These are phyloP conservation scores for Colletotrichum sp. DNA, from an alignment of 2,329 filamentous ascomycete species.

Conservation along the genomic window DNA sequence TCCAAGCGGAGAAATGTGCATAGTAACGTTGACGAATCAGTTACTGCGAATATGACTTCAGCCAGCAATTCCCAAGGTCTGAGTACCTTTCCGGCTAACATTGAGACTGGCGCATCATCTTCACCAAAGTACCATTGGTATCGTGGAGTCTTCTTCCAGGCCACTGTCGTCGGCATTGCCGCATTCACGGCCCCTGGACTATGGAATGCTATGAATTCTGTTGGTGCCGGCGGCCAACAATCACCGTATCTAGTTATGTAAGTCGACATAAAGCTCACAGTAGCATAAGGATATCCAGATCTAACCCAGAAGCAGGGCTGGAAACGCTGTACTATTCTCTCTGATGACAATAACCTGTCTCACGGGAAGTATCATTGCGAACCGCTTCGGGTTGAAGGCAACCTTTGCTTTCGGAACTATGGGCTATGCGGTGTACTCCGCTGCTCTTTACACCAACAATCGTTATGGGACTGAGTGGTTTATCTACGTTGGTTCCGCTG, in stretches of 20 bases:
- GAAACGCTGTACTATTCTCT: constrained; percentile 39
- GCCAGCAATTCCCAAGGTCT: too few species aligned
- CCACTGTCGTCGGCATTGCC: constrained; percentile 27
- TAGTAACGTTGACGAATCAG: neutral
- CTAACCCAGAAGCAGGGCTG: constrained; percentile 27
- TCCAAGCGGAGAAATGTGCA: neutral
- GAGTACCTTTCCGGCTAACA: neutral
- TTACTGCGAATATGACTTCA: neutral
- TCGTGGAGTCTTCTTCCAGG: constrained; percentile 31
- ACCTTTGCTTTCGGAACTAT: constrained; percentile 37
- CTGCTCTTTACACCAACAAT: constrained; percentile 40
- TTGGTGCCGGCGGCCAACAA: constrained; percentile 32
- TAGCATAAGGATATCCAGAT: neutral
- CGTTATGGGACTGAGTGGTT: constrained; percentile 27
- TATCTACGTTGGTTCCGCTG: constrained; percentile 27
- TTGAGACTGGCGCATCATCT: neutral
- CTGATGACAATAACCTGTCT: constrained; percentile 39
- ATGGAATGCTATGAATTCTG: constrained; percentile 34
- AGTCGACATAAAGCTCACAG: neutral
- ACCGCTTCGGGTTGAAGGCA: constrained; percentile 34
- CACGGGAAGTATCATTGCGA: constrained; percentile 34
- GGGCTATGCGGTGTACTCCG: constrained; percentile 39
- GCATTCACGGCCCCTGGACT: constrained; percentile 32
- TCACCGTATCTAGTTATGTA: constrained; percentile 33
- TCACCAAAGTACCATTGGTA: constrained; percentile 24